Evolutionary conservation across 2,329 filamentous ascomycete genomes (phyloP).

Genomic region (Geosmithia flava): DNA sequence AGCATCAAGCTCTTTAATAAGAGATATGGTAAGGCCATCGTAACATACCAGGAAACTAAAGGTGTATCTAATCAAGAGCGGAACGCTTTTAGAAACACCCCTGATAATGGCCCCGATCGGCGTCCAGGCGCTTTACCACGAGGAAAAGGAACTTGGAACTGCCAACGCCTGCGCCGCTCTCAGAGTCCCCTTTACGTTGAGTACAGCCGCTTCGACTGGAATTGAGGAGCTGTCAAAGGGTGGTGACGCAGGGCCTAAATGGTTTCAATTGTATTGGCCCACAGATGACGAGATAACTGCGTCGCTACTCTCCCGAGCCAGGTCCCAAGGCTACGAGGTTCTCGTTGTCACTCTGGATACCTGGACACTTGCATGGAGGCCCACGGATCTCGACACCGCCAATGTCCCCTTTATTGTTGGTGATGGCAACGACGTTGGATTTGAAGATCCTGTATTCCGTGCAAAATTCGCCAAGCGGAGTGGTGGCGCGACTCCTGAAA

Average conservation of each 20-base stretch:
- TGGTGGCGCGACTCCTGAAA: conserved; percentile 32
- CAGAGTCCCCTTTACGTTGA: conserved; percentile 53
- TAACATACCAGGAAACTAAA: neutral
- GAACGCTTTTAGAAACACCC: conserved; percentile 2
- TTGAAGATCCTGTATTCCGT: conserved; percentile 55
- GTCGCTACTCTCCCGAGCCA: conserved; percentile 49
- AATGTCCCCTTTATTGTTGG: conserved; percentile 49
- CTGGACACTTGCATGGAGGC: conserved; percentile 56
- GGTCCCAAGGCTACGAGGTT: conserved; percentile 47
- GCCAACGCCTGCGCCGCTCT: conserved; percentile 49
- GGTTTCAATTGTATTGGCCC: conserved; percentile 71
- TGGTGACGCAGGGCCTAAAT: conserved; percentile 44
- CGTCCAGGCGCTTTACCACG: conserved; percentile 55
- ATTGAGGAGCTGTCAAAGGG: conserved; percentile 56
- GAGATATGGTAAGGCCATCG: conserved; percentile 13
- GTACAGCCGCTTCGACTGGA: conserved; percentile 48
- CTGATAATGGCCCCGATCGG: conserved; percentile 47
- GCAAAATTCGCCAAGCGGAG: conserved; percentile 16
- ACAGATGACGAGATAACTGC: conserved; percentile 51
- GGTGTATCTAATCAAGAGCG: neutral
- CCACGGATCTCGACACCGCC: conserved; percentile 50
- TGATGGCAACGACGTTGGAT: conserved; percentile 47
- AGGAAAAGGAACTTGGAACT: conserved; percentile 50
- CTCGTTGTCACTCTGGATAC: conserved; percentile 66
- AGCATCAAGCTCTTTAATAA: conserved; percentile 33